Conservation (phyloP, 2,329 filamentous ascomycete genomes). For the Cladobotryum mycophilum region DNA sequence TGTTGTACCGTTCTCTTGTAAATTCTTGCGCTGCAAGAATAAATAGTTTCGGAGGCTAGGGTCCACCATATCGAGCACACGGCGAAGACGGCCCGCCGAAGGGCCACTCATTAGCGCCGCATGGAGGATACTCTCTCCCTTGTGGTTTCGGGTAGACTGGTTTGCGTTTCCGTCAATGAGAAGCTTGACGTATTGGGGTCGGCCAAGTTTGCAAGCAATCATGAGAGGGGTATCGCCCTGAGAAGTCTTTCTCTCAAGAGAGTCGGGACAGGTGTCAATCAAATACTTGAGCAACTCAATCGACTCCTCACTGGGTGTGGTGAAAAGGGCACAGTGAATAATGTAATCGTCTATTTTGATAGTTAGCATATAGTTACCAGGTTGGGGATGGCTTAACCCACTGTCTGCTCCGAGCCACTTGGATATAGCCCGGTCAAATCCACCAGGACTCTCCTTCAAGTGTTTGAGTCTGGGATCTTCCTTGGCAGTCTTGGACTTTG, state of each 20-base stretch:
- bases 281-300: conserved; percentile 59
- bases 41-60: conserved; percentile 49
- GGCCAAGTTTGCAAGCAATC: conserved; percentile 54
- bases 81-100: conserved; percentile 30
- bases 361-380: conserved; percentile 16
- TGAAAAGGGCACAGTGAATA: conserved; percentile 60
- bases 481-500: conserved; percentile 49
- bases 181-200: conserved; percentile 48
- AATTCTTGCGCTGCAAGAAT: conserved; percentile 51
- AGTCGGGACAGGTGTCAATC: conserved; percentile 52
- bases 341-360: conserved; percentile 47
- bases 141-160: conserved; percentile 54
- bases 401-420: conserved; percentile 57
- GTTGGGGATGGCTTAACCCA: conserved; percentile 31
- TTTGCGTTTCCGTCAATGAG: conserved; percentile 65
- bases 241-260: conserved; percentile 55
- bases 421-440: conserved; percentile 56
- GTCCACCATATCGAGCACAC: conserved; percentile 54
- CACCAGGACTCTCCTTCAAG: conserved; percentile 52
- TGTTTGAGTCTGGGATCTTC: conserved; percentile 57
- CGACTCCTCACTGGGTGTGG: conserved; percentile 32
- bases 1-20: conserved; percentile 48
- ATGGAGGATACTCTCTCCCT: conserved; percentile 65
- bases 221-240: conserved; percentile 61
- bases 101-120: conserved; percentile 35